Percentiles rank a stretch among this genome's conserved stretches.
Evolutionary conservation across 805 yeast genomes (phyloP).

Genomic region (Sugiyamaella valdiviana): DNA sequence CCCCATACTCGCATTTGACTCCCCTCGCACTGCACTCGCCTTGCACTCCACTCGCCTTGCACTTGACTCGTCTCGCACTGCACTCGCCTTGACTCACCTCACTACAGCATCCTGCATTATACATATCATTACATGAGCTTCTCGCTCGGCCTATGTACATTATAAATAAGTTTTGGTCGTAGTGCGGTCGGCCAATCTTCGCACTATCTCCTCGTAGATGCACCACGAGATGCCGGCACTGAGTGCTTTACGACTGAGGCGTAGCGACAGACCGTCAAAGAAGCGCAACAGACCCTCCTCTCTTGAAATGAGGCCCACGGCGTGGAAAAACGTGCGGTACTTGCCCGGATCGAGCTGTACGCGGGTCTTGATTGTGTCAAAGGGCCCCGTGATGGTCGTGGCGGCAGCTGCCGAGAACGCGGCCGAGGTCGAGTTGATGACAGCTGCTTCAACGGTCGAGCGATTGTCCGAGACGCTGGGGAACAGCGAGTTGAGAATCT

Average conservation of each 20-base stretch:
- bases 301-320: conserved; percentile 36
- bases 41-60: too few relatives aligned
- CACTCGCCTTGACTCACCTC: too few relatives aligned
- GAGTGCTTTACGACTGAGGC: conserved; percentile 77
- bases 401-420: conserved; percentile 70
- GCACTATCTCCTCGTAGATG: conserved; percentile 80
- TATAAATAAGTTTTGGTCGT: too few relatives aligned
- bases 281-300: conserved; percentile 49
- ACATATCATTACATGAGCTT: not conserved
- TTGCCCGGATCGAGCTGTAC: conserved; percentile 64
- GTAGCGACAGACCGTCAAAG: conserved; percentile 76
- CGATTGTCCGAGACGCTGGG: conserved; percentile 20
- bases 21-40: too few relatives aligned
- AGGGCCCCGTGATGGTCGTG: conserved; percentile 86
- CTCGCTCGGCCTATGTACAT: not conserved
- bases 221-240: conserved; percentile 98
- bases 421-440: conserved; percentile 72
- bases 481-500: conserved; percentile 41
- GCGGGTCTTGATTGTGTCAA: conserved; percentile 88
- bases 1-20: too few relatives aligned
- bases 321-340: conserved; percentile 39
- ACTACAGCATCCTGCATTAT: too few relatives aligned
- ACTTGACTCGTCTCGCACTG: too few relatives aligned
- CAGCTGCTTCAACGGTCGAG: conserved; percentile 40
- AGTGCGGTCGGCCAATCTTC: conserved; percentile 10